Base-by-base conservation (phyloP, 2,329 filamentous ascomycete species). In the Calonectria montana region DNA sequence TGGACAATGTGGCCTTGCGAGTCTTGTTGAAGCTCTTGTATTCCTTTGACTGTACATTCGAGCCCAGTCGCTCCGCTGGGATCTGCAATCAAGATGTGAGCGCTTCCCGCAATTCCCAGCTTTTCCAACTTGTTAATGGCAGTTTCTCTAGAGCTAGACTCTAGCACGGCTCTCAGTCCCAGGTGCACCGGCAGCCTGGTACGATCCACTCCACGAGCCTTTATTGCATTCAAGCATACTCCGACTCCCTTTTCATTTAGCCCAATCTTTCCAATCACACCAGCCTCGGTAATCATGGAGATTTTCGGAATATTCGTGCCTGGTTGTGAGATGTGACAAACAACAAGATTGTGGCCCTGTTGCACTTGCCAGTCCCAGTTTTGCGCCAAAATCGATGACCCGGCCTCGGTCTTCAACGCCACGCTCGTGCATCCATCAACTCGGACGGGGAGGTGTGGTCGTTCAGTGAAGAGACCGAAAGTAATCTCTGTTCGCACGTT, bases 261-360 rank as follows among this genome's bases (percentile, higher is more conserved):
- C 0, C 91, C 91, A 25, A 93, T 92, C 80, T 93, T 93, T 16
- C 90, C 91, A 39, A 93, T 87, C 25, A 92, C 86, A 16, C 90
- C 90, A 0, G 87, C 85, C 63, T 92, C 90, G 0, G 90, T 91
- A 25, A 91, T 83, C 83, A 89, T 90, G 18, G 86, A 80, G 69
- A 91, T 86, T 1, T 82, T 82, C 0, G 89, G 88, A 31, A 86
- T 18, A 4, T 65, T 69, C 2, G 55, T 86, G 8, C 73, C 76
- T 1, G 78, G 73, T 59, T 87, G 85, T 1, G 80, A 77, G 27
- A 57, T 43, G 43, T 45, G 12, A 69, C 68, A 84, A 37, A 87
- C 75, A 57, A 90, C 79, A 0, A 91, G 81, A 73, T 90, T 90
- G 13, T 81, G 74, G 23, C 84, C 85, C 69, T 92, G 88, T 77